Conservation (phyloP, 345 rosid genomes). For the Lepidium aucheri region DNA sequence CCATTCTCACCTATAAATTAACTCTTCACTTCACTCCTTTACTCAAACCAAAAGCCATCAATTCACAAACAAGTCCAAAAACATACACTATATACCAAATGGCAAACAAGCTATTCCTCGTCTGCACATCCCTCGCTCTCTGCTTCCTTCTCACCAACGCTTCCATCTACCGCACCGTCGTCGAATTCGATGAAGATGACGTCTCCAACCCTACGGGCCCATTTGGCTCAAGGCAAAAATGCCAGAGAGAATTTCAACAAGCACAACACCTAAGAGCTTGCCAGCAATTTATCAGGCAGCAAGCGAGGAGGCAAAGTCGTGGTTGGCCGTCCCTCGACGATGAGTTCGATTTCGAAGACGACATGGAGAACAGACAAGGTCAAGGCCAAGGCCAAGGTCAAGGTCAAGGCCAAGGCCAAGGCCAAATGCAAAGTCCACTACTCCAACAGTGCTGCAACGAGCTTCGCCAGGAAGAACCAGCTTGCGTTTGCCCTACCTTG, state of each 20-base stretch:
- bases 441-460: conserved; percentile 4
- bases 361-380: background rate
- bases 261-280: background rate
- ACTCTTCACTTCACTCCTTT: background rate
- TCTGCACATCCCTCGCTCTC: conserved; percentile 1
- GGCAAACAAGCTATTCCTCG: conserved; percentile 10
- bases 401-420: background rate
- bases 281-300: background rate
- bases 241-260: background rate
- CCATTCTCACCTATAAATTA: no score
- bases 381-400: background rate
- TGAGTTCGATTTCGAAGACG: conserved; percentile 4
- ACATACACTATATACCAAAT: background rate
- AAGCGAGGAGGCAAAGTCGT: background rate
- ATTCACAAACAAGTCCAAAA: no score
- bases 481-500: conserved; percentile 9
- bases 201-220: background rate
- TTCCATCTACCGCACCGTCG: conserved; percentile 10
- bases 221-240: background rate
- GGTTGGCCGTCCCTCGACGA: background rate
- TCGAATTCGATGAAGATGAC: conserved; percentile 12
- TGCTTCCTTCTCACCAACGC: conserved; percentile 16
- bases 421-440: no score
- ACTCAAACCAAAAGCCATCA: background rate
- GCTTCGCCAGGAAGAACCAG: background rate